These are phyloP conservation scores for Beauveria asiatica DNA, from an alignment of 2,329 filamentous ascomycete genomes.

Conservation along the genomic window DNA sequence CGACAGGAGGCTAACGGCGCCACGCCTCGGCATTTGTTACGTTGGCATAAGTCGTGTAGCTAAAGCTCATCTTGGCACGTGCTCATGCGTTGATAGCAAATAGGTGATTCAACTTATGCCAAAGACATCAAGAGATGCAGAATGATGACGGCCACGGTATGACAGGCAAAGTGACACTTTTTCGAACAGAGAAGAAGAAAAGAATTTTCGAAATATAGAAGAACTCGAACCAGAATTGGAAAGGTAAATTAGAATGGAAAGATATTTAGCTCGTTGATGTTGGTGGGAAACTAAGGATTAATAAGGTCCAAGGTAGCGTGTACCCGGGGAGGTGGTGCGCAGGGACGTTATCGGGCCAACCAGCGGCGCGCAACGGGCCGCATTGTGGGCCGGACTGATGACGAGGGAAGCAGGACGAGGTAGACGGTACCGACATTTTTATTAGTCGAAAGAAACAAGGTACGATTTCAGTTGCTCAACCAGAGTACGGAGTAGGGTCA, in stretches of 20 bases:
- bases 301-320: background rate
- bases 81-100: background rate
- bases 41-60: background rate
- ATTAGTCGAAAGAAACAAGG: background rate
- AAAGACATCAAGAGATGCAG: background rate
- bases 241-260: too few species aligned
- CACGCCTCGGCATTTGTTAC: slow-evolving; percentile 2
- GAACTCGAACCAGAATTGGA: too few species aligned
- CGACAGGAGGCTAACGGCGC: background rate
- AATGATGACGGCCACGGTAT: background rate
- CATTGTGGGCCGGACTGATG: slow-evolving; percentile 2
- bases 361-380: background rate
- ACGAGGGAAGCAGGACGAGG: background rate
- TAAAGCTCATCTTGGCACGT: background rate
- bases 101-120: slow-evolving; percentile 2
- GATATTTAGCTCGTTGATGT: too few species aligned
- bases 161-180: background rate
- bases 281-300: too few species aligned
- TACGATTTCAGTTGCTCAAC: too few species aligned
- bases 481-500: too few species aligned
- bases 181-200: background rate
- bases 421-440: background rate
- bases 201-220: too few species aligned
- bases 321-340: background rate
- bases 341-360: slow-evolving; percentile 4